A percentile compares a stretch with the other conserved stretches of the same genome.
Evolutionary conservation across 2,329 filamentous ascomycete genomes (phyloP).

Genomic region (Lomentospora prolificans): DNA sequence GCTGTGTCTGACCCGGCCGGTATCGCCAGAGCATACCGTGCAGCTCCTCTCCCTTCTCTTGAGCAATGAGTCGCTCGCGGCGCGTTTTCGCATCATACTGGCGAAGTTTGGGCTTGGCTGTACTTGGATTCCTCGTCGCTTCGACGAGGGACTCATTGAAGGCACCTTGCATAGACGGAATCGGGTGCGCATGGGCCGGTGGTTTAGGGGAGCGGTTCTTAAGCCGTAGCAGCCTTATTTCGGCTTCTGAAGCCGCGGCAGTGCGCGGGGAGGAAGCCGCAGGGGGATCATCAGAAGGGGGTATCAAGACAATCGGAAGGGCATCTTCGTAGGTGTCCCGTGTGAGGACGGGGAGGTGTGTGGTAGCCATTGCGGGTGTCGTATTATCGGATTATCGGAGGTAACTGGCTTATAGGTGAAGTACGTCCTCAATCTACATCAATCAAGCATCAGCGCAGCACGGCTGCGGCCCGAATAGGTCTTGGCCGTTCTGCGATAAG

Average conservation of each 20-base stretch:
- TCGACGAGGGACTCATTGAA: slow-evolving; percentile 77
- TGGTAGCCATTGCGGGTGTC: slow-evolving; percentile 2
- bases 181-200: slow-evolving; percentile 45
- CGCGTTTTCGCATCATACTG: slow-evolving; percentile 49
- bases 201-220: slow-evolving; percentile 1
- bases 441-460: neutral
- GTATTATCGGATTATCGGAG: neutral
- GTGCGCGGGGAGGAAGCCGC: neutral
- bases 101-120: slow-evolving; percentile 40
- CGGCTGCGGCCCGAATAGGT: neutral
- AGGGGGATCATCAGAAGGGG: slow-evolving; percentile 3
- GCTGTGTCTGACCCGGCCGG: slow-evolving; percentile 64
- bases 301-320: slow-evolving; percentile 1
- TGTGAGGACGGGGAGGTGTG: slow-evolving; percentile 1
- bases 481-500: neutral
- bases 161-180: slow-evolving; percentile 66
- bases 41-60: slow-evolving; percentile 57
- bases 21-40: slow-evolving; percentile 70
- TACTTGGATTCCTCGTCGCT: slow-evolving; percentile 41
- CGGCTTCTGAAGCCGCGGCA: neutral
- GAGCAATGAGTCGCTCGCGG: slow-evolving; percentile 58
- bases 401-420: slow-evolving; percentile 1
- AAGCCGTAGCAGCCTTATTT: neutral
- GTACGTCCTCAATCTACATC: neutral
- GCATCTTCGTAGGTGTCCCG: slow-evolving; percentile 1